phyloP scores from a whole-genome alignment of 2,329 filamentous ascomycete species.

The Sporothrix pallida region DNA sequence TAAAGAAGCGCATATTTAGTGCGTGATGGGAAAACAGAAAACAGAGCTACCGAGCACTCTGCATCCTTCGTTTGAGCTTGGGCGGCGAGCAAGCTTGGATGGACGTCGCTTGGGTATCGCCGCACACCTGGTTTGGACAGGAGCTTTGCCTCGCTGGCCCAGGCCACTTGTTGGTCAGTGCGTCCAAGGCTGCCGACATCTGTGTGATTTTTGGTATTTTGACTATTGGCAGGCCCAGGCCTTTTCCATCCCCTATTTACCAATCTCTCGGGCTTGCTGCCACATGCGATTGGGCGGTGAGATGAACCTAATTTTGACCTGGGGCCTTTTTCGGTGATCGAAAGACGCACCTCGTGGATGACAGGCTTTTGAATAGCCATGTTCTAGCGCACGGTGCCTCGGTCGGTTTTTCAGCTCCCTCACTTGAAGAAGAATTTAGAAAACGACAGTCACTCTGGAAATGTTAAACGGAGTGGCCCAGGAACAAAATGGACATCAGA shows the following conservation, averaged over 20 bases:
- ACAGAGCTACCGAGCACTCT: neutral
- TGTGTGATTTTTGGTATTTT: neutral
- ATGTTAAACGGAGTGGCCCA: too few relatives aligned
- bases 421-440: too few relatives aligned
- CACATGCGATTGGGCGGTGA: slow-evolving; percentile 8
- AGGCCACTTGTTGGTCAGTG: slow-evolving; percentile 7
- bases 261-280: slow-evolving; percentile 12
- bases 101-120: too few relatives aligned
- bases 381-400: neutral
- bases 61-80: neutral
- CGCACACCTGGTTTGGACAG: too few relatives aligned
- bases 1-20: slow-evolving; percentile 4
- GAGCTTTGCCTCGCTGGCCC: neutral
- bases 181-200: neutral
- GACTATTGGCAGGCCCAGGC: neutral
- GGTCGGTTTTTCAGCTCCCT: neutral
- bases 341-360: neutral
- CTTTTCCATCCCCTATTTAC: neutral
- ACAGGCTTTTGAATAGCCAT: neutral
- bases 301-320: slow-evolving; percentile 5
- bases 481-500: neutral
- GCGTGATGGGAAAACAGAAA: neutral
- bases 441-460: too few relatives aligned
- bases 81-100: neutral
- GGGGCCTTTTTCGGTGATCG: neutral